phyloP scores from a whole-genome alignment of 441 rosid species.

The Populus hybrid region DNA sequence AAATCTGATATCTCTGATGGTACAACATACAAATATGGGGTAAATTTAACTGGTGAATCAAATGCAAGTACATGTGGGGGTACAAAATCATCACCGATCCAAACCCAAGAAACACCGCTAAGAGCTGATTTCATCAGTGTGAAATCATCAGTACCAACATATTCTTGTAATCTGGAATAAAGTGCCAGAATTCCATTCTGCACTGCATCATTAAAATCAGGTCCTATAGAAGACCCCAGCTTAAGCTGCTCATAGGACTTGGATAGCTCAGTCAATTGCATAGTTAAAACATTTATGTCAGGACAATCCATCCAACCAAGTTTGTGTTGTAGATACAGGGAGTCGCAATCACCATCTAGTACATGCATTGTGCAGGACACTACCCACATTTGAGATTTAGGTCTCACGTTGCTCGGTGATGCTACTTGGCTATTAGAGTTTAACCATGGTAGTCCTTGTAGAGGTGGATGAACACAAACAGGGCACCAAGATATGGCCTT shows the following conservation, averaged over 20 bases:
- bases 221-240: slow-evolving; percentile 45
- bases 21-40: slow-evolving; percentile 95
- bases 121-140: slow-evolving; percentile 57
- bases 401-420: slow-evolving; percentile 78
- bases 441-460: slow-evolving; percentile 85
- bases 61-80: slow-evolving; percentile 84
- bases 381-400: slow-evolving; percentile 84
- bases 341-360: slow-evolving; percentile 67
- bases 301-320: slow-evolving; percentile 88
- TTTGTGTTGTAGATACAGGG: slow-evolving; percentile 54
- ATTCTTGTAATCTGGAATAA: slow-evolving; percentile 70
- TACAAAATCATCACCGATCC: slow-evolving; percentile 97
- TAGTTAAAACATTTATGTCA: slow-evolving; percentile 48
- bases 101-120: slow-evolving; percentile 83
- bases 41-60: slow-evolving; percentile 97
- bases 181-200: slow-evolving; percentile 67
- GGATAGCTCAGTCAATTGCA: slow-evolving; percentile 75
- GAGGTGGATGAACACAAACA: slow-evolving; percentile 64
- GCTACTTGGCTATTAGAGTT: slow-evolving; percentile 59
- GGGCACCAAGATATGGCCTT: slow-evolving; percentile 91
- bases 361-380: slow-evolving; percentile 76
- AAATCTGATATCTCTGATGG: slow-evolving; percentile 93
- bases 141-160: slow-evolving; percentile 64
- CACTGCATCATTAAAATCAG: slow-evolving; percentile 56
- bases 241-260: slow-evolving; percentile 62